Evolutionary conservation across 768 basidiomycete species (phyloP).

Genomic region (Russula sp.): DNA sequence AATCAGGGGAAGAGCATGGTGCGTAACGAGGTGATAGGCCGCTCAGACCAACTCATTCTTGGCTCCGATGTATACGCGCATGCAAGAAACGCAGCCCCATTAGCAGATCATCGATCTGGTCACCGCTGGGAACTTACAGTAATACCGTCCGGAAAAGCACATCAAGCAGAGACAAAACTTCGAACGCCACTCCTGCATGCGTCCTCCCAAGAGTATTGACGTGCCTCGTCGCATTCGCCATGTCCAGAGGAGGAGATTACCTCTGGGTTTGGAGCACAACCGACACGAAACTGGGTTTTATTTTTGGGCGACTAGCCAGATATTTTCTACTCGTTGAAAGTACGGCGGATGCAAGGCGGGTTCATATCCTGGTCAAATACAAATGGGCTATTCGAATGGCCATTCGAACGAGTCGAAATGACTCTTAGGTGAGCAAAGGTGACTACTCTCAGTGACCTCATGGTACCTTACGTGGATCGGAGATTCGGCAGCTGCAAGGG

Average conservation of each 20-base stretch:
- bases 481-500: neutral
- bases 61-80: neutral
- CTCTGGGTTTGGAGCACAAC: neutral
- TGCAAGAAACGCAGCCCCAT: neutral
- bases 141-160: neutral
- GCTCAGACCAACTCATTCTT: neutral
- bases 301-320: neutral
- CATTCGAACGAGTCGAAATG: neutral
- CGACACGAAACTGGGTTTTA: neutral
- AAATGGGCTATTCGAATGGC: neutral
- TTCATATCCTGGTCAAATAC: neutral
- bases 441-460: neutral
- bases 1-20: neutral
- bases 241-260: neutral
- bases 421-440: neutral
- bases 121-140: neutral
- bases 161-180: neutral
- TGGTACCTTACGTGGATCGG: constrained; percentile 4
- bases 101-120: neutral
- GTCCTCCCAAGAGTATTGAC: neutral
- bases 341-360: neutral
- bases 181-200: neutral
- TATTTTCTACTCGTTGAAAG: neutral
- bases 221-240: neutral
- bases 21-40: constrained; percentile 13